Evolutionary conservation across 768 basidiomycete species (phyloP), one percentile per base, ranked within the genome.

Genomic region (Megacollybia marginata): DNA sequence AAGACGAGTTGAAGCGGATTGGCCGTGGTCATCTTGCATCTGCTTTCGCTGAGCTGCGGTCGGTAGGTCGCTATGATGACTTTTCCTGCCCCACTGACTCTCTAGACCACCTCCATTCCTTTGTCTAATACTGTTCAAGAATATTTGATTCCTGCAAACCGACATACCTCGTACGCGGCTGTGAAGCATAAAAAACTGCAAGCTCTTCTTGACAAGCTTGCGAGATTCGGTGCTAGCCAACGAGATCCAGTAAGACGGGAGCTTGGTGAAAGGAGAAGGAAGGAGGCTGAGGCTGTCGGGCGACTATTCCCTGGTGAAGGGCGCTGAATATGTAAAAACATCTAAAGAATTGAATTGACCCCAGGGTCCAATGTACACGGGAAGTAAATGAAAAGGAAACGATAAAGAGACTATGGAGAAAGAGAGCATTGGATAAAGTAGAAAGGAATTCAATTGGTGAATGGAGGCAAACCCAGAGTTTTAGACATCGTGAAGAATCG

Each of bases 1-100:
- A 95, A 54, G 80, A 82, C n/a, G 88, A 92, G 57, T 78, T 94
- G 55, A 82, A 80, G 57, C 71, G 82, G 42, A 83, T 87, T 48
- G 89, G 85, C 18, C 76, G 86, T 58, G 68, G 75, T 1, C 82
- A 89, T 61, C 72, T 94, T 19, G 75, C 73, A 48, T 67, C 78
- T 10, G 83, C 83, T 13, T 95, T 97, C 64, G 66, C 74, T 18
- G 92, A 95, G 63, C 69, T 97, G 52, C 86, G 84, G 46, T 68
- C 78, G 55, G 93, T 92, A 65, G 62, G 82, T 70, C 10, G 15
- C 44, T 28, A 33, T 19, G 34, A 28, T 35, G n/a, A 4, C 32
- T 33, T 13, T 45, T 31, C 2, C 16, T 18, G 13, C 42, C 33
- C 36, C 40, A 23, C 49, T 50, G 47, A 23, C 33, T 7, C 33